A percentile compares a stretch with the other conserved stretches of the same genome.
Evolutionary conservation across 2,329 filamentous ascomycete genomes (phyloP).

Genomic region (Fusarium haematococcum): DNA sequence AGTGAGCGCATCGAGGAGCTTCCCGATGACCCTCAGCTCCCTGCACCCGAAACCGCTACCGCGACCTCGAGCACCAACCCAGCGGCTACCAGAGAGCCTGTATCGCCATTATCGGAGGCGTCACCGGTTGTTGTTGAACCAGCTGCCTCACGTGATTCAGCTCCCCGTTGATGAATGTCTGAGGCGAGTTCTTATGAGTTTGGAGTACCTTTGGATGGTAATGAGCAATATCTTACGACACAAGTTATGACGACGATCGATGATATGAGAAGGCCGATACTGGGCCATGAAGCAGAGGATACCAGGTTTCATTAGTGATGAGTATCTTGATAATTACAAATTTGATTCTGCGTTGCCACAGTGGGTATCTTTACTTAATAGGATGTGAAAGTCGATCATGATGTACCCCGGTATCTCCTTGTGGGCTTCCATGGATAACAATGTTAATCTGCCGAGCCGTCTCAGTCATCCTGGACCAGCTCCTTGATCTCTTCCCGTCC

Average conservation of each 20-base stretch:
- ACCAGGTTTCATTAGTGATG: constrained; percentile 22
- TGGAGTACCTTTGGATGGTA: constrained; percentile 9
- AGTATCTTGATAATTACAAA: constrained; percentile 22
- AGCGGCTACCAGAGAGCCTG: constrained; percentile 26
- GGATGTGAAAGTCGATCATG: not conserved
- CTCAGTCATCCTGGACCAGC: constrained; percentile 71
- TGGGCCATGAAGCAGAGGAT: constrained; percentile 17
- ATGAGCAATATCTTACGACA: constrained; percentile 29
- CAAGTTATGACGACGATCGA: constrained; percentile 18
- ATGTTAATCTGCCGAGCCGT: not conserved
- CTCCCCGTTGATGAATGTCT: constrained; percentile 18
- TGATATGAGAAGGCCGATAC: constrained; percentile 10
- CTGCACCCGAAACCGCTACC: constrained; percentile 45
- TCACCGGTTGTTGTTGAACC: constrained; percentile 16
- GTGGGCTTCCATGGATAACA: not conserved
- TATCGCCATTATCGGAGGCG: constrained; percentile 32
- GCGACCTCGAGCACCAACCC: constrained; percentile 6
- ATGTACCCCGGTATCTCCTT: not conserved
- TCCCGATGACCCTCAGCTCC: constrained; percentile 60
- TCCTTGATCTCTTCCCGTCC: constrained; percentile 72
- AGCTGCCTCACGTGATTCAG: constrained; percentile 15
- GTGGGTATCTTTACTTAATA: constrained; percentile 44
- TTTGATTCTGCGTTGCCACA: constrained; percentile 36
- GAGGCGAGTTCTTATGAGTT: not conserved
- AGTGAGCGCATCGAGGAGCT: constrained; percentile 61